Percentiles rank a stretch among this genome's conserved stretches.
Conservation (phyloP, 1,284 basidiomycete genomes). For the Rhodotorula sp. region DNA sequence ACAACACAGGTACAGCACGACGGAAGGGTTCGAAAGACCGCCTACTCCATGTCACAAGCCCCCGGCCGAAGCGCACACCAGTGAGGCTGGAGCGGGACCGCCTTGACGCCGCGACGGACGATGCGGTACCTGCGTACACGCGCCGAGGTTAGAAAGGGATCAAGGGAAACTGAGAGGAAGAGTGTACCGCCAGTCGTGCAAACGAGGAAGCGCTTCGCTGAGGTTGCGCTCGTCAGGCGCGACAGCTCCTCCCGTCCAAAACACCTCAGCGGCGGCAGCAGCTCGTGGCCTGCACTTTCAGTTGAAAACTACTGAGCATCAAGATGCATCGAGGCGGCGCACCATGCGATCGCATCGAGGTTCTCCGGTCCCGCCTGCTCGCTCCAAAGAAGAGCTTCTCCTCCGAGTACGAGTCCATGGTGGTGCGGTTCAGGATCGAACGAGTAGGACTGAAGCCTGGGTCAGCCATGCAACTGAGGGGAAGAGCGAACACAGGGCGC, state of each 20-base stretch:
- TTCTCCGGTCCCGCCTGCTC: slow-evolving; percentile 73
- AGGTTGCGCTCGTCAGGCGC: slow-evolving; percentile 56
- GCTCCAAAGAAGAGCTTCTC: slow-evolving; percentile 73
- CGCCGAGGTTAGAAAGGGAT: background rate
- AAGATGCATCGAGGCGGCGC: background rate
- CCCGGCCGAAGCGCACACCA: slow-evolving; percentile 22
- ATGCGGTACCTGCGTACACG: slow-evolving; percentile 55
- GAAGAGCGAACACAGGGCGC: slow-evolving; percentile 3
- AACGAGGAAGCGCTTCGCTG: slow-evolving; percentile 66
- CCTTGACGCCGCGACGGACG: slow-evolving; percentile 65
- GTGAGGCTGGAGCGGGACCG: slow-evolving; percentile 69
- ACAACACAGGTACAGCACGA: too few relatives aligned
- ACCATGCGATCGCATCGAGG: slow-evolving; percentile 70
- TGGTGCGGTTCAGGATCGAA: slow-evolving; percentile 68
- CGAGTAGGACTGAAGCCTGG: slow-evolving; percentile 59
- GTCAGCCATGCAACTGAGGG: slow-evolving; percentile 6
- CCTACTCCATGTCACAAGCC: background rate
- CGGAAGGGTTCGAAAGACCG: too few relatives aligned
- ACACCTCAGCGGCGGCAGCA: slow-evolving; percentile 74
- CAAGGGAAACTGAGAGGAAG: background rate
- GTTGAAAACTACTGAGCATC: background rate
- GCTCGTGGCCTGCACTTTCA: slow-evolving; percentile 61
- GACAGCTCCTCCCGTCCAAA: slow-evolving; percentile 68
- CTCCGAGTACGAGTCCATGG: slow-evolving; percentile 61
- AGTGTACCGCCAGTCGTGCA: slow-evolving; percentile 69